Percentiles rank a stretch among this genome's conserved stretches.
Conservation (phyloP, 2,329 filamentous ascomycete genomes). For the Coniochaeta sp. region DNA sequence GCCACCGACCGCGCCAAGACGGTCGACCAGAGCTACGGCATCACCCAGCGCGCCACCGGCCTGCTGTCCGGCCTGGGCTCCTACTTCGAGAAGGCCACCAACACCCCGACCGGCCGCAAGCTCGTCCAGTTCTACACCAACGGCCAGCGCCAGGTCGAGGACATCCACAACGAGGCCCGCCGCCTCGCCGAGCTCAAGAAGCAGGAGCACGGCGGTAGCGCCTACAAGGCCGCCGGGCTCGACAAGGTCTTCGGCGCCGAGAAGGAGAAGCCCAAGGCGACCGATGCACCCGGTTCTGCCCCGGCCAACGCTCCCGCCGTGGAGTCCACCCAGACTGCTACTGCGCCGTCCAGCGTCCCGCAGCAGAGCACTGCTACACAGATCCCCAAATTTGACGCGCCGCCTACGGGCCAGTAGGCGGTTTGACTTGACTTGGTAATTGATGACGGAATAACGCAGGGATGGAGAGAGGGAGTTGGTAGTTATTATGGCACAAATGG, state of each 20-base stretch:
- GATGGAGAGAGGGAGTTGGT: too few species aligned
- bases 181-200: slow-evolving; percentile 85
- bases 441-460: not conserved
- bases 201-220: slow-evolving; percentile 49
- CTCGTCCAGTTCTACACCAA: slow-evolving; percentile 82
- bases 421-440: not conserved
- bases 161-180: slow-evolving; percentile 87
- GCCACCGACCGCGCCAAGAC: slow-evolving; percentile 80
- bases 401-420: not conserved
- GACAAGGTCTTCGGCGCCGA: slow-evolving; percentile 44
- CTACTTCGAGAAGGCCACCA: slow-evolving; percentile 92
- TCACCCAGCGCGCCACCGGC: slow-evolving; percentile 63
- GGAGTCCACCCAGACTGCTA: not conserved
- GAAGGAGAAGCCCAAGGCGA: not conserved
- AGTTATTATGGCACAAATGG: not conserved
- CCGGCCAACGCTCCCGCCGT: not conserved
- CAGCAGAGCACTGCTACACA: not conserved
- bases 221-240: slow-evolving; percentile 51
- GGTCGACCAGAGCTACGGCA: slow-evolving; percentile 76
- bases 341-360: not conserved
- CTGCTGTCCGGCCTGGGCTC: slow-evolving; percentile 61
- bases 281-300: not conserved
- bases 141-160: slow-evolving; percentile 80
- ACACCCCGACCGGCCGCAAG: slow-evolving; percentile 81
- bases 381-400: not conserved